phyloP scores from a whole-genome alignment of 805 yeast species.

The Pichia thaimueangensis region DNA sequence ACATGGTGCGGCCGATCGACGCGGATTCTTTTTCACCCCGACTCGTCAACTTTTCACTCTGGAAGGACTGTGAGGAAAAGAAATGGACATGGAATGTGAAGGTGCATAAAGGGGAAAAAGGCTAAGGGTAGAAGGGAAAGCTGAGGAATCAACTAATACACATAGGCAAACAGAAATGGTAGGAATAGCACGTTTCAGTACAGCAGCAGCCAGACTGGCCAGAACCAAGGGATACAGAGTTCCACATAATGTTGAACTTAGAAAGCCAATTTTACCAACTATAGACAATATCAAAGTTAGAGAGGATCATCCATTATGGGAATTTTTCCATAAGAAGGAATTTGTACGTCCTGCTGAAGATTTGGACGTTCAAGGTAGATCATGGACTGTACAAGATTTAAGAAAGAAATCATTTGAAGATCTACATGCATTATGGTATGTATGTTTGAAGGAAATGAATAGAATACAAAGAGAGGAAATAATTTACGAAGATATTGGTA shows the following conservation, averaged over 20 bases:
- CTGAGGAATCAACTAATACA: background rate
- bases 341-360: conserved; percentile 56
- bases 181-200: conserved; percentile 28
- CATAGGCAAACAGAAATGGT: conserved; percentile 4
- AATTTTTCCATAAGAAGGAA: conserved; percentile 64
- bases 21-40: background rate
- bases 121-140: background rate
- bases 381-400: conserved; percentile 86
- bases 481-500: conserved; percentile 39
- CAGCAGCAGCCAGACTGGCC: conserved; percentile 26
- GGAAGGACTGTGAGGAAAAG: background rate
- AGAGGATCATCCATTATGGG: conserved; percentile 93
- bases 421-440: conserved; percentile 86
- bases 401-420: conserved; percentile 90
- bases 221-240: conserved; percentile 35
- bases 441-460: conserved; percentile 78
- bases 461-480: conserved; percentile 68
- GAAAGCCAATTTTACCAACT: conserved; percentile 83
- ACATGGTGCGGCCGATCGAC: conserved; percentile 5
- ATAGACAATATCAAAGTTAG: conserved; percentile 62
- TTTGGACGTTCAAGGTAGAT: conserved; percentile 49
- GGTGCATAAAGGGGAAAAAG: too few species aligned
- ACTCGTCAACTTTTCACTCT: background rate
- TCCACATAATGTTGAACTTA: conserved; percentile 44
- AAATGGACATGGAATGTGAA: background rate